phyloP scores from a whole-genome alignment of 345 rosid species.

The Eucalyptus regnans region DNA sequence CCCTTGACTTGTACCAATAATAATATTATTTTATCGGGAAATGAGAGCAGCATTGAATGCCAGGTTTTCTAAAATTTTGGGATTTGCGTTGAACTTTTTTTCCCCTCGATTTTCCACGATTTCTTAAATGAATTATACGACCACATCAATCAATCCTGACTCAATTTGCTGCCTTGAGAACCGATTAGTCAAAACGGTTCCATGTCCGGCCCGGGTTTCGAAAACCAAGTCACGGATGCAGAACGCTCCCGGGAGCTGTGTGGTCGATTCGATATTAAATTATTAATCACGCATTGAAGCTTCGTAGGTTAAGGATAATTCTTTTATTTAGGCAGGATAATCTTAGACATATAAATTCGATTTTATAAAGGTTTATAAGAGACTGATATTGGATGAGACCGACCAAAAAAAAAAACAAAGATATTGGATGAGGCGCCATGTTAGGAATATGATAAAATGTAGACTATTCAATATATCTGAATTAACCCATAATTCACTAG shows the following conservation, averaged over 20 bases:
- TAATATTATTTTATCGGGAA: not conserved
- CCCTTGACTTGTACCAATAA: no score
- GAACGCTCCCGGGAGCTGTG: not conserved
- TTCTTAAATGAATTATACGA: not conserved
- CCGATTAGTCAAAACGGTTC: not conserved
- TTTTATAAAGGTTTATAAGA: not conserved
- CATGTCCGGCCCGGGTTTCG: not conserved
- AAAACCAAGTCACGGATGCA: not conserved
- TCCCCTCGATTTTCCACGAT: not conserved
- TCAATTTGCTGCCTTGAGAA: not conserved
- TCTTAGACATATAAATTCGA: not conserved
- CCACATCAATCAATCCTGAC: not conserved
- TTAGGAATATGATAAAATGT: not conserved
- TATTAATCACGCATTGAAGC: not conserved
- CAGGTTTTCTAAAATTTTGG: not conserved
- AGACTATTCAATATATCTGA: fast-evolving
- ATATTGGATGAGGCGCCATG: not conserved
- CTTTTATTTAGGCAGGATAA: not conserved
- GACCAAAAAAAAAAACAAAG: no score
- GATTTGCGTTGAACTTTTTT: not conserved
- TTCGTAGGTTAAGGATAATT: not conserved
- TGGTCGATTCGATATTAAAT: not conserved
- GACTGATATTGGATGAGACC: not conserved
- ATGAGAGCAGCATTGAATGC: not conserved
- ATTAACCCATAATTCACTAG: not conserved